Conservation (phyloP, 805 yeast genomes). For the Saturnispora gosingensis region DNA sequence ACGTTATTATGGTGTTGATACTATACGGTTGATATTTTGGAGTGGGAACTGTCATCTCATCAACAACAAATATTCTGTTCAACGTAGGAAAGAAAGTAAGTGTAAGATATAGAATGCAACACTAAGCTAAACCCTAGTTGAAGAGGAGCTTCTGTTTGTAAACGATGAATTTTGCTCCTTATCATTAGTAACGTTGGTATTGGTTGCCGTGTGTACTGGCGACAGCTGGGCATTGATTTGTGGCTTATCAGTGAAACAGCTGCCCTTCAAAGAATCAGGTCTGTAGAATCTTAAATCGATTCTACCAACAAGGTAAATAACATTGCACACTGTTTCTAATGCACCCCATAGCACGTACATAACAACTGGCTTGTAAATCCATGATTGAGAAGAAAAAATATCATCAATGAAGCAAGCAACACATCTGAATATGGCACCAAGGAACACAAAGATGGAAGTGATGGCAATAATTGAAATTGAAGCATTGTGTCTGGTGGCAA, state of each 20-base stretch:
- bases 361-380: constrained; percentile 45
- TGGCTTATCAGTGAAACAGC: constrained; percentile 8
- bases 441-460: constrained; percentile 40
- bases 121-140: constrained; percentile 7
- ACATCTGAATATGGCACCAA: constrained; percentile 43
- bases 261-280: constrained; percentile 38
- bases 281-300: constrained; percentile 72
- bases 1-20: not conserved
- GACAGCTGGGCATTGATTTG: constrained; percentile 3
- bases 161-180: constrained; percentile 5
- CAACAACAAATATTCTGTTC: not conserved
- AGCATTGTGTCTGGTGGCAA: constrained; percentile 36
- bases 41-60: not conserved
- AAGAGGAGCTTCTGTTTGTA: constrained; percentile 8
- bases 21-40: not conserved
- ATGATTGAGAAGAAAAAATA: constrained; percentile 27
- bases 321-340: constrained; percentile 48
- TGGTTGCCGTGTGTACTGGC: not conserved
- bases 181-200: not conserved
- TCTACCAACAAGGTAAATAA: constrained; percentile 52
- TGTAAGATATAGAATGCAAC: too few species aligned
- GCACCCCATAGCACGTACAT: constrained; percentile 66
- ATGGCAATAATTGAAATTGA: constrained; percentile 38
- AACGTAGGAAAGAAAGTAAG: not conserved
- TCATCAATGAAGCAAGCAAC: constrained; percentile 35